Conservation (phyloP, 2,329 filamentous ascomycete species). For the Pseudogymnoascus sp. region DNA sequence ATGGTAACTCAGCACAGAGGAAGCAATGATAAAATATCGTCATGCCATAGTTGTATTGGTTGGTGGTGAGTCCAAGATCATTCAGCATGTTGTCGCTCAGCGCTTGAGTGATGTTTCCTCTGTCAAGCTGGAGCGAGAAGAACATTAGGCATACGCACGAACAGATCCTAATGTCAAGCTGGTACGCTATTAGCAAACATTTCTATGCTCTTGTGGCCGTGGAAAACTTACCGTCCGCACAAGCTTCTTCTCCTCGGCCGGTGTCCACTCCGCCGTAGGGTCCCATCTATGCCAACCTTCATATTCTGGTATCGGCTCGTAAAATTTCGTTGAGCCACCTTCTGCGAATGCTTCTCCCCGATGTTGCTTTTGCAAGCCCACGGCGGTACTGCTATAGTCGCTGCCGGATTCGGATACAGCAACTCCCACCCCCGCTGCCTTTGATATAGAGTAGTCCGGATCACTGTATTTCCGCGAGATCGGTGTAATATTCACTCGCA, state of each 20-base stretch:
- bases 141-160: conserved; percentile 50
- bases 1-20: conserved; percentile 49
- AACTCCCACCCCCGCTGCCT: not conserved
- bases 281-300: conserved; percentile 23
- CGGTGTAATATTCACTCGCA: not conserved
- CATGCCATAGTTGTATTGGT: conserved; percentile 43
- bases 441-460: not conserved
- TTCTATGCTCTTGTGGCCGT: not conserved
- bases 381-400: not conserved
- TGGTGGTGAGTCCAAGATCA: conserved; percentile 37
- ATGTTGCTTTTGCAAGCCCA: not conserved
- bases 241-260: conserved; percentile 22
- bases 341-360: not conserved
- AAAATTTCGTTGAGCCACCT: conserved; percentile 15
- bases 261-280: conserved; percentile 21
- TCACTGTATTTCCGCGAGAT: not conserved
- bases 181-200: not conserved
- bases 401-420: not conserved
- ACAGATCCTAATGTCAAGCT: conserved; percentile 18
- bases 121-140: conserved; percentile 51
- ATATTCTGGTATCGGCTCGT: conserved; percentile 19
- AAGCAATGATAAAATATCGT: conserved; percentile 46
- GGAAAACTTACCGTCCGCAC: conserved; percentile 18
- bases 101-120: conserved; percentile 49
- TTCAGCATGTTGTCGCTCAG: conserved; percentile 50